phyloP scores from a whole-genome alignment of 192 early-diverging fungal species.

The Thamnidium elegans region DNA sequence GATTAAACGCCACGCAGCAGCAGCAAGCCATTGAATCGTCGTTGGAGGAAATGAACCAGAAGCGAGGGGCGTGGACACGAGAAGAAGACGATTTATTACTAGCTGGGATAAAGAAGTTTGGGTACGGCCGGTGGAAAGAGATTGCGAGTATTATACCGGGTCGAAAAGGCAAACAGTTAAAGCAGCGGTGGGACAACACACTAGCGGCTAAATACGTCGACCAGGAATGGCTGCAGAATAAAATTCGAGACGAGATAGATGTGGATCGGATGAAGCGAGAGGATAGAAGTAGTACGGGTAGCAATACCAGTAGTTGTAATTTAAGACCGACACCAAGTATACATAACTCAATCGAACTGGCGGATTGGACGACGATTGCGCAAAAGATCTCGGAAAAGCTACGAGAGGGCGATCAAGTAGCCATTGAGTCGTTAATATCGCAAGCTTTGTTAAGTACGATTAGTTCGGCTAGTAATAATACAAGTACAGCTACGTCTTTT shows the following conservation, averaged over 20 bases:
- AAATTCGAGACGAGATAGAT: constrained; percentile 11
- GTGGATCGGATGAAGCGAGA: background rate
- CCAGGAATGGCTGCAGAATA: constrained; percentile 29
- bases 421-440: constrained; percentile 21
- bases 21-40: constrained; percentile 4
- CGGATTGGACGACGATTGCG: constrained; percentile 31
- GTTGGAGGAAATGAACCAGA: background rate
- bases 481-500: background rate
- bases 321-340: too few relatives aligned
- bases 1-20: constrained; percentile 4
- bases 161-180: constrained; percentile 36
- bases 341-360: background rate
- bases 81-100: constrained; percentile 38
- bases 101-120: constrained; percentile 28
- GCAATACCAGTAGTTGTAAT: too few relatives aligned
- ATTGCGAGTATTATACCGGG: constrained; percentile 34
- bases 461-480: background rate
- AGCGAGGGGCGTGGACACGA: constrained; percentile 30
- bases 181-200: constrained; percentile 37
- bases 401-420: constrained; percentile 20
- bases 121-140: constrained; percentile 39
- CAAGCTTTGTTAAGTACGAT: constrained; percentile 15
- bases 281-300: too few relatives aligned
- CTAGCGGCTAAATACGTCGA: constrained; percentile 35
- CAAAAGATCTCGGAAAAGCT: constrained; percentile 33